These are phyloP conservation scores for Xenoacremonium recifei DNA, from an alignment of 2,329 filamentous ascomycete species.

Conservation along the genomic window DNA sequence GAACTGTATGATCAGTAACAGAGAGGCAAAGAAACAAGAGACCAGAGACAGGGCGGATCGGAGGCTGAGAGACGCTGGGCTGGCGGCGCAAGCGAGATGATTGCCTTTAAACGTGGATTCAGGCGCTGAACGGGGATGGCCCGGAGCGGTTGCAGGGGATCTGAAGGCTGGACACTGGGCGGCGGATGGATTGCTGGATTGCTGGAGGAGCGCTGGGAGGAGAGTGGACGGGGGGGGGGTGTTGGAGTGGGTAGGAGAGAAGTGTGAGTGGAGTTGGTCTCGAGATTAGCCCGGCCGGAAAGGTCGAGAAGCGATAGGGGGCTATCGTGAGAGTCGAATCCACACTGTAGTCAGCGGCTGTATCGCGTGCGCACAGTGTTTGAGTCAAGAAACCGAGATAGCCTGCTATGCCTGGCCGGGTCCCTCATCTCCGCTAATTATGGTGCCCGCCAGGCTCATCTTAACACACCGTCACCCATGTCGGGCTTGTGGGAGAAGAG, in stretches of 20 bases:
- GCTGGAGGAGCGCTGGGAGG: background rate
- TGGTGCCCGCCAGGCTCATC: slow-evolving; percentile 30
- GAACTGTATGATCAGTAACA: too few relatives aligned
- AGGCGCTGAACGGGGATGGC: slow-evolving; percentile 31
- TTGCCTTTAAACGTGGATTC: slow-evolving; percentile 43
- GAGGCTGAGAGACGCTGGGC: slow-evolving; percentile 46
- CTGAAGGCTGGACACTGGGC: slow-evolving; percentile 7
- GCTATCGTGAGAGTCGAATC: slow-evolving; percentile 6
- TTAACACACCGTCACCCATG: slow-evolving; percentile 24
- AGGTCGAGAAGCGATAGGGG: slow-evolving; percentile 28
- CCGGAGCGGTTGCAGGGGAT: slow-evolving; percentile 26
- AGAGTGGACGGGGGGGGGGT: slow-evolving; percentile 1
- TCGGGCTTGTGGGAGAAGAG: slow-evolving; percentile 8
- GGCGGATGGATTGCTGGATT: slow-evolving; percentile 1
- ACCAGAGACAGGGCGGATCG: slow-evolving; percentile 35
- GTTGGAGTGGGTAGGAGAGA: slow-evolving; percentile 25
- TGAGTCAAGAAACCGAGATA: slow-evolving; percentile 14
- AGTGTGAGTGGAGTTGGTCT: slow-evolving; percentile 41
- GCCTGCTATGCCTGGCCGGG: slow-evolving; percentile 13
- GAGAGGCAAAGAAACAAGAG: slow-evolving; percentile 21
- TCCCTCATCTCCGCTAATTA: slow-evolving; percentile 31
- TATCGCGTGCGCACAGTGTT: too few relatives aligned
- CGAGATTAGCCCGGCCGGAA: slow-evolving; percentile 42
- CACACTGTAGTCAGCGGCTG: slow-evolving; percentile 3
- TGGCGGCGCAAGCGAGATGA: slow-evolving; percentile 53